Conservation (phyloP, 2,329 filamentous ascomycete genomes). For the Alternaria novae-zelandiae region DNA sequence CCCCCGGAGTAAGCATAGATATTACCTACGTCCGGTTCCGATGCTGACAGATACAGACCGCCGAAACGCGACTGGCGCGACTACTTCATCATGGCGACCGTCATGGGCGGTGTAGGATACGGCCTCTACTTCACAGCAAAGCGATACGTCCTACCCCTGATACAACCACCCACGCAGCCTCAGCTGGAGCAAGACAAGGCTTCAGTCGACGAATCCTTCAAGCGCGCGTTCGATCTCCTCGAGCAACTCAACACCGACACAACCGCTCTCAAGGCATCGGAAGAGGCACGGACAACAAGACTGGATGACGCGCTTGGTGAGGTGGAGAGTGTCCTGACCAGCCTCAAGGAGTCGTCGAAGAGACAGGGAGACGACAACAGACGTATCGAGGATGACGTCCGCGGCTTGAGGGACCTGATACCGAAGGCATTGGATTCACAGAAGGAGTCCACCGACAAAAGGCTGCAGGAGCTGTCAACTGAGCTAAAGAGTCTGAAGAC, state of each 20-base stretch:
- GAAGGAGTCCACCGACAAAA: conserved; percentile 79
- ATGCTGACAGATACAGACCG: conserved; percentile 45
- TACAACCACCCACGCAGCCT: conserved; percentile 90
- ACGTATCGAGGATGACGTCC: conserved; percentile 84
- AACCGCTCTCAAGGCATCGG: conserved; percentile 81
- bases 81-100: conserved; percentile 99
- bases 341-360: conserved; percentile 81
- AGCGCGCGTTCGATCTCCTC: conserved; percentile 86
- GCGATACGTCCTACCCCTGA: conserved; percentile 89
- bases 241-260: conserved; percentile 94
- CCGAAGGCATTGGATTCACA: conserved; percentile 89
- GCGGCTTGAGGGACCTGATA: conserved; percentile 80
- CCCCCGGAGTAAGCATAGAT: conserved; percentile 57
- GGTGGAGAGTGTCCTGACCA: conserved; percentile 80
- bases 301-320: conserved; percentile 82
- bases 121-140: conserved; percentile 84
- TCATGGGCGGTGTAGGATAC: conserved; percentile 87
- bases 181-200: conserved; percentile 95
- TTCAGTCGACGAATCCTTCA: conserved; percentile 89
- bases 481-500: conserved; percentile 94
- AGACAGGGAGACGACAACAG: conserved; percentile 87
- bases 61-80: conserved; percentile 94
- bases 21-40: not conserved
- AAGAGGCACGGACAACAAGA: conserved; percentile 81
- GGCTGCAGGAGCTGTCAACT: conserved; percentile 81